Evolutionary conservation across 2,329 filamentous ascomycete species (phyloP).

Genomic region (Aspergillus eucalypticola): DNA sequence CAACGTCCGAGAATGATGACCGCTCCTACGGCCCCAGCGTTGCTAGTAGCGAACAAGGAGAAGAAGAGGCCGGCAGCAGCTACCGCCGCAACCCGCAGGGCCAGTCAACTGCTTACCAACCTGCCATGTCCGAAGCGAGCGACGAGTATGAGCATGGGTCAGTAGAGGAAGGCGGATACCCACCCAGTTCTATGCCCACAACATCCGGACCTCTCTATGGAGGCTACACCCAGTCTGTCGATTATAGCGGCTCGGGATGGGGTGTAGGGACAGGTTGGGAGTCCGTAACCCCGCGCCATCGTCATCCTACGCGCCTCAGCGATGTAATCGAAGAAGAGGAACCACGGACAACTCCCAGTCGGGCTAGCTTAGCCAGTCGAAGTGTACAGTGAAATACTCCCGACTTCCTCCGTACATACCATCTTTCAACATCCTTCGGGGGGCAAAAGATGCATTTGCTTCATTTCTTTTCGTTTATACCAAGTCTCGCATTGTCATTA

Average conservation of each 20-base stretch:
- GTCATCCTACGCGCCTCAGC: slow-evolving; percentile 84
- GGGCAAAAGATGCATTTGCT: slow-evolving; percentile 9
- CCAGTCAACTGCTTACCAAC: slow-evolving; percentile 58
- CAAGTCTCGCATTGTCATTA: slow-evolving; percentile 3
- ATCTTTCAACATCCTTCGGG: neutral
- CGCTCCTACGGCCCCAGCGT: slow-evolving; percentile 52
- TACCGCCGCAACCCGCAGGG: slow-evolving; percentile 64
- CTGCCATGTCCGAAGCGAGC: slow-evolving; percentile 50
- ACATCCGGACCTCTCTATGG: slow-evolving; percentile 29
- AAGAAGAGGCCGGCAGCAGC: slow-evolving; percentile 70
- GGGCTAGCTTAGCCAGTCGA: slow-evolving; percentile 47
- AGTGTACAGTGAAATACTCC: slow-evolving; percentile 28
- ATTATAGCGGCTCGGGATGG: slow-evolving; percentile 69
- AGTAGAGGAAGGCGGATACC: slow-evolving; percentile 43
- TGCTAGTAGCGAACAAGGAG: slow-evolving; percentile 61
- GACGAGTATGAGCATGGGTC: slow-evolving; percentile 57
- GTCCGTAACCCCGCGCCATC: slow-evolving; percentile 68
- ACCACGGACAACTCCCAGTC: slow-evolving; percentile 68
- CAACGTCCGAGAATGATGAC: slow-evolving; percentile 50
- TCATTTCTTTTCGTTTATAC: slow-evolving; percentile 5
- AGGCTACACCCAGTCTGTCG: slow-evolving; percentile 46
- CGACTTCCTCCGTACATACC: slow-evolving; percentile 18
- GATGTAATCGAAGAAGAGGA: slow-evolving; percentile 88
- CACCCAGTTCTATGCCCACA: slow-evolving; percentile 25
- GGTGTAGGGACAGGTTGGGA: slow-evolving; percentile 72